These are phyloP conservation scores for Sugiyamaella boreocaroliniensis DNA, from an alignment of 805 yeast genomes.

Conservation along the genomic window DNA sequence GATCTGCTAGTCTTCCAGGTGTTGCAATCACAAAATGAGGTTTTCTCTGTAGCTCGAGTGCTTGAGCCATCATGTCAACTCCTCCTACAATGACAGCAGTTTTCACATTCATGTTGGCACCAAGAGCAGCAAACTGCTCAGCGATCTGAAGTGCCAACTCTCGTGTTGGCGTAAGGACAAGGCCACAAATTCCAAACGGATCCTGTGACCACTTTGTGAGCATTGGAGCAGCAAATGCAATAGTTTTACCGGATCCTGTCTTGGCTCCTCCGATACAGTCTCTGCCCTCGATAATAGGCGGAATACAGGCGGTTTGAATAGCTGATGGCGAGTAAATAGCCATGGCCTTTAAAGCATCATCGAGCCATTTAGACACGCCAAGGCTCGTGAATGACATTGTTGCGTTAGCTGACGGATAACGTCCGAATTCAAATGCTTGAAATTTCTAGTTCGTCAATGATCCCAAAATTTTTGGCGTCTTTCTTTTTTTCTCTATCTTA, in stretches of 20 bases:
- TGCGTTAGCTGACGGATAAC: not conserved
- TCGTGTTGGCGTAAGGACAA: constrained; percentile 79
- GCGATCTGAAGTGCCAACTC: constrained; percentile 96
- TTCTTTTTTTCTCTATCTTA: not conserved
- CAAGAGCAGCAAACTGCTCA: constrained; percentile 90
- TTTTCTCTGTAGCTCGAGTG: constrained; percentile 66
- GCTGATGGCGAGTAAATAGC: constrained; percentile 75
- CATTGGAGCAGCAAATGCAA: constrained; percentile 98
- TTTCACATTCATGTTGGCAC: constrained; percentile 79
- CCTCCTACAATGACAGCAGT: constrained; percentile 91
- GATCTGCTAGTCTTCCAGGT: constrained; percentile 94
- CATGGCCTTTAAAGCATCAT: constrained; percentile 75
- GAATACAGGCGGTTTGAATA: constrained; percentile 85
- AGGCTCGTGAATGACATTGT: constrained; percentile 44
- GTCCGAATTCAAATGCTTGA: not conserved
- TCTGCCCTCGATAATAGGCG: constrained; percentile 63
- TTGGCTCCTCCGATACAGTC: constrained; percentile 98
- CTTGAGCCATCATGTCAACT: constrained; percentile 84
- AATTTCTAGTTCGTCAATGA: not conserved
- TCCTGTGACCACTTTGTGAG: constrained; percentile 90
- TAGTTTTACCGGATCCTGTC: constrained; percentile 96
- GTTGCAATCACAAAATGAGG: constrained; percentile 97
- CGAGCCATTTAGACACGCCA: constrained; percentile 83
- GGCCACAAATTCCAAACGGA: constrained; percentile 87
- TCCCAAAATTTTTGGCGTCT: not conserved